Evolutionary conservation across 257 asterid species (phyloP), one percentile per base, ranked within the genome.

Genomic region (Nicotiana paniculata): DNA sequence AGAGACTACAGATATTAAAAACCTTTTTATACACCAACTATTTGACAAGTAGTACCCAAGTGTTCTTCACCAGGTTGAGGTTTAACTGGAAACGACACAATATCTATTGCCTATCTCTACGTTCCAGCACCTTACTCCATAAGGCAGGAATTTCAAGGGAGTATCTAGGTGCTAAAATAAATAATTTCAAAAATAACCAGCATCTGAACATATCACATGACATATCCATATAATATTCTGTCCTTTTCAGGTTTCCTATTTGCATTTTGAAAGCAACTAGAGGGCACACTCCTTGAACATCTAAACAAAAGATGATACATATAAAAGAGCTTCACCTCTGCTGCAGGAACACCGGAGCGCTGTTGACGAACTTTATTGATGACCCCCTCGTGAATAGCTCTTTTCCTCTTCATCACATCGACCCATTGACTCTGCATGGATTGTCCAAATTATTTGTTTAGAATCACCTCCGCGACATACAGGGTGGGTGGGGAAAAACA

Each of bases 371-470:
- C 91, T 89, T 96, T 96, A 57, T 88, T 90, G 65, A 96, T 96
- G 88, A 96, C 96, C 87, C 86, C 94, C 91, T 96, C 99, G 48
- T 94, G 99, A 68, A 91, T 84, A 62, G 93, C 96, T 90, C 99
- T 89, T 88, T 96, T 96, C 90, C 51, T 69, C 90, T 93, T 94
- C 99, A 96, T 96, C 88, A 96, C 95, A 84, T 94, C 97, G 66
- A 82, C 88, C 96, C 93, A 91, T 77, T 91, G 93, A 77, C 90
- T 85, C 79, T 48, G 79, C 62, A 48, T 13, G 26, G 43, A 3
- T 74, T 46, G 28, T 74, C 39, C 43, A 74, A 74, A 74, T 46
- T 74, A 74, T 26, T 26, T 26, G 15, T 26, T 26, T 43, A 81
- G 92, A 76, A 80, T 86, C 62, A 39, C 90, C 62, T 74, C 15